Evolutionary conservation across 2,329 filamentous ascomycete species (phyloP).

Genomic region (Sphaerulina musiva): DNA sequence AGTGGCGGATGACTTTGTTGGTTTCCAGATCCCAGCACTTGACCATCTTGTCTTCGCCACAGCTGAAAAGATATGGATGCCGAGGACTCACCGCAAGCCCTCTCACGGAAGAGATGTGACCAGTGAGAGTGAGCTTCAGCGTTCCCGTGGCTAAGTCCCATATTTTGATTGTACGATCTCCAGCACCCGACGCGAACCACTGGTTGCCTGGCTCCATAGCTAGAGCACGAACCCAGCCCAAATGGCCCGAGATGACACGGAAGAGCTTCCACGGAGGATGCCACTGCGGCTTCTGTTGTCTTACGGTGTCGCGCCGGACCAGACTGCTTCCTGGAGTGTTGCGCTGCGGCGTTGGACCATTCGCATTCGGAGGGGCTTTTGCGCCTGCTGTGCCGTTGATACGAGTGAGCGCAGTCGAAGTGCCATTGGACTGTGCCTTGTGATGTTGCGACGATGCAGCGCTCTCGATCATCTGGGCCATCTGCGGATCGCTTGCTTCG

Average conservation of each 20-base stretch:
- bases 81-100: slow-evolving; percentile 86
- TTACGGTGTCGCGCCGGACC: slow-evolving; percentile 57
- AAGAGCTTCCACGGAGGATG: slow-evolving; percentile 98
- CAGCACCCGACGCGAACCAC: slow-evolving; percentile 94
- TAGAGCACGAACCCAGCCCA: slow-evolving; percentile 87
- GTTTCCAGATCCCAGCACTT: slow-evolving; percentile 99
- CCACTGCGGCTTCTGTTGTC: slow-evolving; percentile 80
- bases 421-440: slow-evolving; percentile 39
- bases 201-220: slow-evolving; percentile 94
- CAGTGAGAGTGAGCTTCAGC: slow-evolving; percentile 79
- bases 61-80: slow-evolving; percentile 95
- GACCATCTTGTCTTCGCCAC: slow-evolving; percentile 98
- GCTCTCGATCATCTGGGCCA: slow-evolving; percentile 62
- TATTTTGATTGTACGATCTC: slow-evolving; percentile 95
- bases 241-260: slow-evolving; percentile 91
- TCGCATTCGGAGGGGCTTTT: slow-evolving; percentile 49
- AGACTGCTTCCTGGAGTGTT: slow-evolving; percentile 51
- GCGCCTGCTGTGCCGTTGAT: slow-evolving; percentile 40
- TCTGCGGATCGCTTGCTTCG: slow-evolving; percentile 48
- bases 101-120: slow-evolving; percentile 88
- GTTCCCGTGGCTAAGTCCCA: slow-evolving; percentile 90
- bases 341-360: slow-evolving; percentile 47
- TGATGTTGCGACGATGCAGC: slow-evolving; percentile 46
- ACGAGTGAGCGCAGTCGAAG: slow-evolving; percentile 54
- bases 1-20: slow-evolving; percentile 98